A percentile compares a stretch with the other conserved stretches of the same genome.
phyloP scores from a whole-genome alignment of 2,329 filamentous ascomycete species.

The Aspergillus transmontanensis region DNA sequence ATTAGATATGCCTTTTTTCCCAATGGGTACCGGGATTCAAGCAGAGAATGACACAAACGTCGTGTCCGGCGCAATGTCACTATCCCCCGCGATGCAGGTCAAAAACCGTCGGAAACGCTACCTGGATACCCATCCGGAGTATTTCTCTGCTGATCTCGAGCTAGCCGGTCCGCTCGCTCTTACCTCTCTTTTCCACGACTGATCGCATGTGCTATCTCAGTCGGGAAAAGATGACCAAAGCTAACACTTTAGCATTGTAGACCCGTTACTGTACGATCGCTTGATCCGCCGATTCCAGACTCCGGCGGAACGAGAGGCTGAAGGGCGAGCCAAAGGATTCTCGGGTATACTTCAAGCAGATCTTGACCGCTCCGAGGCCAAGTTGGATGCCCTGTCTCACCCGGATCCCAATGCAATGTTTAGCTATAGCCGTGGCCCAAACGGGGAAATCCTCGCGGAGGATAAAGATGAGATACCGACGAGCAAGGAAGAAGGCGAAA shows the following conservation, averaged over 20 bases:
- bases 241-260: conserved; percentile 45
- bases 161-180: conserved; percentile 56
- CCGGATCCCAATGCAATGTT: conserved; percentile 54
- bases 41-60: conserved; percentile 10
- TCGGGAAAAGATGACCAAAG: conserved; percentile 18
- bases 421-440: conserved; percentile 53
- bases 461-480: conserved; percentile 60
- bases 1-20: conserved; percentile 39
- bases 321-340: conserved; percentile 74
- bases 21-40: conserved; percentile 33
- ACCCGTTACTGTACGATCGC: conserved; percentile 80
- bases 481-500: conserved; percentile 66
- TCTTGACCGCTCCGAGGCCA: conserved; percentile 73
- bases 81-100: conserved; percentile 51
- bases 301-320: conserved; percentile 70
- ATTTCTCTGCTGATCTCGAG: conserved; percentile 67
- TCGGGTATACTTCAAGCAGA: conserved; percentile 78
- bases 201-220: conserved; percentile 16
- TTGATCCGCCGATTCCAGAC: conserved; percentile 78
- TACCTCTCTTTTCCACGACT: conserved; percentile 25
- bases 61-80: conserved; percentile 27
- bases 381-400: conserved; percentile 64
- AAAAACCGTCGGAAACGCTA: conserved; percentile 81
- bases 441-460: conserved; percentile 60
- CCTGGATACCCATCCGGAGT: conserved; percentile 70